phyloP scores from a whole-genome alignment of 2,329 filamentous ascomycete genomes.

The Scortechinia acanthostroma region DNA sequence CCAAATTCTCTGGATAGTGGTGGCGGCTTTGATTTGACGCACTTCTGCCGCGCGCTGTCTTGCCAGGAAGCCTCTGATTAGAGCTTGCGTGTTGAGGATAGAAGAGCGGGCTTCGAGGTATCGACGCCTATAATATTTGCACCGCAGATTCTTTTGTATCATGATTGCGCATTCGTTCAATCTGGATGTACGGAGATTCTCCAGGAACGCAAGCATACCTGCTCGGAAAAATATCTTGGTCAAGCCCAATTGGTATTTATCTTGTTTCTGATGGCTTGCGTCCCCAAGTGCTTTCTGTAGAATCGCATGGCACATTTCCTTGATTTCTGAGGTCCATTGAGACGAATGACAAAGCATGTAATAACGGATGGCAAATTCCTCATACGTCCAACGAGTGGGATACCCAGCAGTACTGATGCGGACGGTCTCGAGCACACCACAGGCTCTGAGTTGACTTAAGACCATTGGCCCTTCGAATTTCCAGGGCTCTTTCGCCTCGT shows the following conservation, averaged over 20 bases:
- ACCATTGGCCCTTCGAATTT: constrained; percentile 99
- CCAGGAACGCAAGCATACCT: constrained; percentile 95
- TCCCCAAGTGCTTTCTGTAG: constrained; percentile 80
- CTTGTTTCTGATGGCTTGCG: constrained; percentile 64
- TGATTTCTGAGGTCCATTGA: constrained; percentile 88
- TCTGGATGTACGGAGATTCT: constrained; percentile 83
- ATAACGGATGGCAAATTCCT: constrained; percentile 94
- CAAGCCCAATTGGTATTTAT: constrained; percentile 95
- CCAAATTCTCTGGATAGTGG: constrained; percentile 92
- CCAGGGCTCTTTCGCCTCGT: constrained; percentile 93
- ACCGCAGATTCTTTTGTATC: constrained; percentile 96
- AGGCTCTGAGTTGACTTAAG: constrained; percentile 89
- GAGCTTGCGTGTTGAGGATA: constrained; percentile 73
- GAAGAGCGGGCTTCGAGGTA: constrained; percentile 82
- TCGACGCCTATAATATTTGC: constrained; percentile 87
- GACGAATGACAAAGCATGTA: constrained; percentile 92
- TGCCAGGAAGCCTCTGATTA: constrained; percentile 71
- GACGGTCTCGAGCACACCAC: constrained; percentile 96
- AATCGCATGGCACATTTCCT: constrained; percentile 88
- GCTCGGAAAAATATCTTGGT: constrained; percentile 99
- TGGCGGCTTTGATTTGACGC: constrained; percentile 78
- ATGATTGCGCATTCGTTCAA: constrained; percentile 91
- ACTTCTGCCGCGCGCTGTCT: constrained; percentile 73
- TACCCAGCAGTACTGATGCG: constrained; percentile 96
- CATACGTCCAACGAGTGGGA: constrained; percentile 95